Evolutionary conservation across 148 eudicot genomes (phyloP), one percentile per base, ranked within the genome.

Genomic region (Chenopodium quinoa): DNA sequence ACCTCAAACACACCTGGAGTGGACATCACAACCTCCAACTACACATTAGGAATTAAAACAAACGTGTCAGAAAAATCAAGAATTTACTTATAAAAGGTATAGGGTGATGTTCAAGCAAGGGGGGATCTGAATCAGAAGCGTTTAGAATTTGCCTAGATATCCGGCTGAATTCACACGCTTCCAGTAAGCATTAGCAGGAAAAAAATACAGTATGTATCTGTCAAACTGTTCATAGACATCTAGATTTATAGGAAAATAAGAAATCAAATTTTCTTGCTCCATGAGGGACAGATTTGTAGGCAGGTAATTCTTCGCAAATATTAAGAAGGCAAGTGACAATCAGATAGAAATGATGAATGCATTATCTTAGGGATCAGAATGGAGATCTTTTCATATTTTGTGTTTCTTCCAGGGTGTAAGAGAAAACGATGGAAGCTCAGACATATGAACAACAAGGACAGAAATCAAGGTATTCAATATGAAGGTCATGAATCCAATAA

Each of bases 1-100:
- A 94, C 97, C 98, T 92, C 89, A 85, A 92, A 87, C 72, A 92
- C 97, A 83, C 92, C 92, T 68, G 98, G 98, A 40, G 92, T 90
- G 20, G 97, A 90, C 88, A 84, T 85, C 82, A 91, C 92, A 81
- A 94, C 87, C 83, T 94, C 98, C 87, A 92, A 84, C 98, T 94
- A 82, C 85, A 88, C 63, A 66, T 66, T 23, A 65, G 58, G 34
- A 74, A 78, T 2, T 56, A 32, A 58, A 76, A 54, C 71, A 71
- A 54, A 81, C 13, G 54, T n/a, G 69, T 80, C 77, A 84, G 76
- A 80, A 44, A 64, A 60, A 27, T 29, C 78, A 70, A 37, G 22
- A 25, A 58, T 10, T 34, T 50, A 76, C 37, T 25, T 4, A 58
- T 4, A 48, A 62, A 22, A 52, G 16, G n/a, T 44, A 54, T 14